phyloP scores from a whole-genome alignment of 2,329 filamentous ascomycete species.

The Fusarium agapanthi region DNA sequence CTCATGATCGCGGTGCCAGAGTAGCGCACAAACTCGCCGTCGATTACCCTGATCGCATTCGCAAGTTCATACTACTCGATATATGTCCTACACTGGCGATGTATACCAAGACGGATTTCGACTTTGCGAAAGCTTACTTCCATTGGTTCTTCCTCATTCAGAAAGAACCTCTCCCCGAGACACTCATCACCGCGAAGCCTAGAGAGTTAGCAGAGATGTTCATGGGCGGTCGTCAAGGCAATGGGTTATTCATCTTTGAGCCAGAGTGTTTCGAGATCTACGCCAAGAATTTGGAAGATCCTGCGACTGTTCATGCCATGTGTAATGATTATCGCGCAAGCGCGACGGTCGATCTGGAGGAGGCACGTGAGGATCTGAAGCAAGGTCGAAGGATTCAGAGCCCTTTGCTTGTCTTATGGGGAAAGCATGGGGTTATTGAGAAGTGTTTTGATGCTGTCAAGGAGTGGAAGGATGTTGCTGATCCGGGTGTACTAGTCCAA shows the following conservation, averaged over 20 bases:
- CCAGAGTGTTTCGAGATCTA: constrained; percentile 52
- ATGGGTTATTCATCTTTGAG: constrained; percentile 48
- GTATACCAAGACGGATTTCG: constrained; percentile 54
- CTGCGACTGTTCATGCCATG: constrained; percentile 55
- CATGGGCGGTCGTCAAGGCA: constrained; percentile 51
- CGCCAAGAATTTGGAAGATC: constrained; percentile 51
- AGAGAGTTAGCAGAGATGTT: constrained; percentile 53
- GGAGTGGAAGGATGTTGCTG: constrained; percentile 61
- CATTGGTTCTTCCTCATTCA: constrained; percentile 70
- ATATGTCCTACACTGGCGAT: constrained; percentile 65
- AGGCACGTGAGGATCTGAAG: constrained; percentile 55
- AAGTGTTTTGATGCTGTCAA: constrained; percentile 57
- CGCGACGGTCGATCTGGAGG: constrained; percentile 61
- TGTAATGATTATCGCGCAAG: constrained; percentile 66
- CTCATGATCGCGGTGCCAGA: constrained; percentile 65
- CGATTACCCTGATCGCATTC: constrained; percentile 53
- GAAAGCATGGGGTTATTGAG: constrained; percentile 57
- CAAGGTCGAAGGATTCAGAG: constrained; percentile 54
- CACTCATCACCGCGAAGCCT: constrained; percentile 51
- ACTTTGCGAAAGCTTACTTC: constrained; percentile 60
- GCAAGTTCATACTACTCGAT: constrained; percentile 57
- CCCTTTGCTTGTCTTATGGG: constrained; percentile 61
- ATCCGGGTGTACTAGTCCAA: constrained; percentile 46
- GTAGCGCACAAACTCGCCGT: constrained; percentile 64
- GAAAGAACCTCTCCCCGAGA: constrained; percentile 59